Evolutionary conservation across 495 filamentous ascomycete genomes (phyloP), one percentile per base, ranked within the genome.

Genomic region (Penicillium taxi): DNA sequence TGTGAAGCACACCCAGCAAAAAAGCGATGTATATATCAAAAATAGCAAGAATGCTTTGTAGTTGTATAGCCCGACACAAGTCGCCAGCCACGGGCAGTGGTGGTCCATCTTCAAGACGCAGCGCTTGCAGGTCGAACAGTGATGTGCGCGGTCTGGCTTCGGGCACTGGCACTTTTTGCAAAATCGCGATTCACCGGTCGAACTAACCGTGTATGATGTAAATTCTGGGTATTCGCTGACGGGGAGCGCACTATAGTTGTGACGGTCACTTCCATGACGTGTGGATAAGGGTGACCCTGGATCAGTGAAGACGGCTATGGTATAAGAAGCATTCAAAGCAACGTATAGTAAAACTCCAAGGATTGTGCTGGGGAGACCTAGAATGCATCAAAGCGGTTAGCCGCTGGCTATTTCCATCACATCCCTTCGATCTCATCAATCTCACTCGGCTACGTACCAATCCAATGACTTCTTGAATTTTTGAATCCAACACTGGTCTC

Each of bases 31-130:
- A 55, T 98, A 96, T 36, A 93, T 81, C 17, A 98, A 72, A 61
- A 98, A 98, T 6, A 96, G 72, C 23, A 98, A 55, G 57, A 98
- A 98, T 4, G 88, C 72, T 59, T 96, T 96, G 69, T 96, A 94
- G 62, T 96, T 98, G 49, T 77, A 73, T 39, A 98, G 63, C 16
- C 93, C 93, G 30, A 98, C 82, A 54, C 91, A 98, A 2, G 86
- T 96, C 13, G 93, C 91, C 31, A 96, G 72, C 91, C 91, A 98
- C 5, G 91, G 91, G 51, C 91, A 98, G 64, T 98, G 91, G 59
- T 98, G 91, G 58, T 98, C 91, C 91, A 98, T 98, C 64, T 96
- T 96, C 53, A 96, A 69, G 8, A 98, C 90, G 57, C 91, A 98
- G 43, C 81, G 79, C 38, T 80, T 77, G 61, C 91, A 98, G 9